These are phyloP conservation scores for Rhodotorula glutinis DNA, from an alignment of 1,284 basidiomycete genomes.

Conservation along the genomic window DNA sequence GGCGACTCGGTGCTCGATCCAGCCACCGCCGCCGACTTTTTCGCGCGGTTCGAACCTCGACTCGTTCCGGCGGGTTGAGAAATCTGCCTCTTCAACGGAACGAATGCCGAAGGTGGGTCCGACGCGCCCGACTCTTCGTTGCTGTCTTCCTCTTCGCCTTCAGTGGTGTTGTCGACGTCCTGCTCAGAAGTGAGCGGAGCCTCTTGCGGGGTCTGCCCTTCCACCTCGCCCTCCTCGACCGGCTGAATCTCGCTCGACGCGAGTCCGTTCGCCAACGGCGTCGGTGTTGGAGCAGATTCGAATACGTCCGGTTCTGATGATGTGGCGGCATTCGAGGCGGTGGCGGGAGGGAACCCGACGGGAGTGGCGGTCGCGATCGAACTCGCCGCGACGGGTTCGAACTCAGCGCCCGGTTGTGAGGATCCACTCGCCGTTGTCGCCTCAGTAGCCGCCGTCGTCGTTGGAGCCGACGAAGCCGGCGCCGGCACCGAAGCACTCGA, in stretches of 20 bases:
- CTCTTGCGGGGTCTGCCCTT: too few relatives aligned
- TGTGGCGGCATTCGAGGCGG: neutral
- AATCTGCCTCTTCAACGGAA: slow-evolving; percentile 26
- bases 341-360: neutral
- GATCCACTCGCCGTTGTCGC: neutral
- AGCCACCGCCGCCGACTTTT: neutral
- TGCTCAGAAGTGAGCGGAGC: neutral
- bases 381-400: neutral
- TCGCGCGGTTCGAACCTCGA: neutral
- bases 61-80: slow-evolving; percentile 18
- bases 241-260: neutral
- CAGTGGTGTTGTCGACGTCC: neutral
- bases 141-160: neutral
- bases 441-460: neutral
- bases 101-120: slow-evolving; percentile 27
- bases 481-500: neutral
- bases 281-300: neutral
- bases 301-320: neutral
- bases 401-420: neutral
- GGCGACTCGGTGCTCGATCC: neutral
- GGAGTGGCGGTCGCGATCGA: neutral
- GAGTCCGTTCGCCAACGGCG: neutral
- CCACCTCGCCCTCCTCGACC: neutral
- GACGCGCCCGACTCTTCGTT: slow-evolving; percentile 4
- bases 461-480: neutral